Evolutionary conservation across 2,329 filamentous ascomycete species (phyloP), one percentile per base, ranked within the genome.

Genomic region (Phaeosphaeriaceae sp.): DNA sequence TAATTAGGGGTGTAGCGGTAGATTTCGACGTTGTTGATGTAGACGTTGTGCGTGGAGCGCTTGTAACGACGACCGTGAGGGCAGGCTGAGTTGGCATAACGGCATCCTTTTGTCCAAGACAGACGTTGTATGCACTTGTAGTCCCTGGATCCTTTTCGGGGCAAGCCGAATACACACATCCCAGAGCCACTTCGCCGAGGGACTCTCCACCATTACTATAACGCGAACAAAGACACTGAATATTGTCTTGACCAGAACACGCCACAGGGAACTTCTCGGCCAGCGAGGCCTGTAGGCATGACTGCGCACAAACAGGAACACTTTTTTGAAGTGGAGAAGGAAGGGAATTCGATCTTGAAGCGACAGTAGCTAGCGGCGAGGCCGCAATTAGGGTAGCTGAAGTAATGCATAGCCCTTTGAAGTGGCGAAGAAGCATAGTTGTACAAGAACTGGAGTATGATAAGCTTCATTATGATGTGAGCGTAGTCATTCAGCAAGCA

Each of bases 361-460:
- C 54, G 61, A 64, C 60, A 59, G 68, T 67, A 44, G 69, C 60
- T 49, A 73, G 68, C 43, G 74, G 70, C 60, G 66, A 69, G 58
- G 74, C 71, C 66, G 68, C 62, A 59, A 75, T 74, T 71, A 77
- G 52, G 52, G 73, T 67, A 66, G 73, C 70, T 67, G 70, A 71
- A 65, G 73, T 64, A 58, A 75, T 72, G 70, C 71, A 77, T 73
- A 76, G 69, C 70, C 72, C 72, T 71, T 70, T 71, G 55, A 70
- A 64, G 70, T 71, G 73, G 70, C 75, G 71, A 65, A 76, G 61
- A 71, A 74, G 69, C 76, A 78, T 78, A 78, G 63, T 75, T 65
- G 69, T 77, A 77, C 75, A 75, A 58, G 59, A 68, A 64, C 72
- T 75, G 65, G 53, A 60, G 59, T 58, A 55, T 42, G 30, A 66